Conservation (phyloP, 768 basidiomycete species). For the Albatrellus ellisii region DNA sequence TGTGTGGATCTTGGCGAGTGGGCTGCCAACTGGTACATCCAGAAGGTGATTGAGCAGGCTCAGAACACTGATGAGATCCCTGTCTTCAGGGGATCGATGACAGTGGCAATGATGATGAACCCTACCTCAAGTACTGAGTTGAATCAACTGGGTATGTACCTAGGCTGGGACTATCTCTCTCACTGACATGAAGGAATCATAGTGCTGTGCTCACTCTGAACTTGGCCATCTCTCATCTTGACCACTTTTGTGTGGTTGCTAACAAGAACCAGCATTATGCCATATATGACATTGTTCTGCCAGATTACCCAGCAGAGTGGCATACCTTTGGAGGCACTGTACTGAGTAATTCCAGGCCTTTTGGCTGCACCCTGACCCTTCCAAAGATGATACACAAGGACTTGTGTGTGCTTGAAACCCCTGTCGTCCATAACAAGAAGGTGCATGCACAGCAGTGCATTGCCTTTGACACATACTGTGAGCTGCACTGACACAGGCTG, state of each 20-base stretch:
- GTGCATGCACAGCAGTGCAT: constrained; percentile 54
- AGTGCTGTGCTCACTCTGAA: constrained; percentile 66
- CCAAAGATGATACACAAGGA: constrained; percentile 27
- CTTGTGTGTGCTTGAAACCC: constrained; percentile 38
- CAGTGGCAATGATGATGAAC: constrained; percentile 21
- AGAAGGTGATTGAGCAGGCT: constrained; percentile 40
- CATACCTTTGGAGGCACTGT: constrained; percentile 26
- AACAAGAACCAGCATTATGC: constrained; percentile 42
- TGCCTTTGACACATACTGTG: constrained; percentile 57
- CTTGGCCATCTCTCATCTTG: constrained; percentile 54
- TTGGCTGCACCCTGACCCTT: constrained; percentile 49
- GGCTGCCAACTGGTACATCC: constrained; percentile 72
- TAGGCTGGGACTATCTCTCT: neutral
- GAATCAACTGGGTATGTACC: constrained; percentile 48
- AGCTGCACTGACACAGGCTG: constrained; percentile 42
- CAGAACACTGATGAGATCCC: constrained; percentile 30
- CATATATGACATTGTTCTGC: constrained; percentile 55
- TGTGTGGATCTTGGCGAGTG: constrained; percentile 53
- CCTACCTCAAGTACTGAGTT: constrained; percentile 31
- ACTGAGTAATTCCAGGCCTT: constrained; percentile 38
- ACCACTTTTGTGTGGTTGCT: constrained; percentile 57
- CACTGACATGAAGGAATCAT: neutral
- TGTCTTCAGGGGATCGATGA: too few relatives aligned
- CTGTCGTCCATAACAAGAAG: constrained; percentile 36
- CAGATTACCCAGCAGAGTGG: constrained; percentile 48